Percentiles rank a stretch among this genome's conserved stretches.
phyloP scores from a whole-genome alignment of 352 stramenopile genomes.

The Pythium graminicola region DNA sequence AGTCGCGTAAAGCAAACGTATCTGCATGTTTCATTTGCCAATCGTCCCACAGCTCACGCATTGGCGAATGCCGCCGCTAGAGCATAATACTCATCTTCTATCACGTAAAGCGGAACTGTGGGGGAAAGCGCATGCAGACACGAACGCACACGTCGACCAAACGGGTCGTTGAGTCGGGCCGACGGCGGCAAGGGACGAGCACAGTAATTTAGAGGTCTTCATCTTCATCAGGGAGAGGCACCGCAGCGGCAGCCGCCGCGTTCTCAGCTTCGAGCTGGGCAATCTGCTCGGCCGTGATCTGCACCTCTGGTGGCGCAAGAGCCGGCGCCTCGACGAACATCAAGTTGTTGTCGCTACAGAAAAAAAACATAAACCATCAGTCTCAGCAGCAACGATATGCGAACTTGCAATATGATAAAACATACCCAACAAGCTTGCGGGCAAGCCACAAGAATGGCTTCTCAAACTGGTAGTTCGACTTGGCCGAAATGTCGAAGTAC shows the following conservation, averaged over 20 bases:
- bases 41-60: constrained; percentile 15
- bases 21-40: constrained; percentile 21
- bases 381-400: too few species aligned
- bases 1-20: constrained; percentile 16
- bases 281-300: constrained; percentile 92
- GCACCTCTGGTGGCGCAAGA: constrained; percentile 94
- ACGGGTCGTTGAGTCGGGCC: constrained; percentile 5
- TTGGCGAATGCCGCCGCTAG: constrained; percentile 8
- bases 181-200: constrained; percentile 13
- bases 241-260: constrained; percentile 79
- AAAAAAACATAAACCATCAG: background rate
- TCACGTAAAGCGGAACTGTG: constrained; percentile 18
- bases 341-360: constrained; percentile 92
- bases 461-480: constrained; percentile 99
- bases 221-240: constrained; percentile 97
- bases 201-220: constrained; percentile 90
- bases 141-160: constrained; percentile 10
- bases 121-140: constrained; percentile 11
- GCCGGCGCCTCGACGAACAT: constrained; percentile 97
- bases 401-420: constrained; percentile 16
- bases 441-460: constrained; percentile 99
- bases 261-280: constrained; percentile 90
- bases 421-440: constrained; percentile 95
- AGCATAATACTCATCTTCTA: constrained; percentile 16
- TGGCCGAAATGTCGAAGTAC: constrained; percentile 99